Conservation (phyloP, 805 yeast genomes). For the Kluyveromyces nonfermentans region DNA sequence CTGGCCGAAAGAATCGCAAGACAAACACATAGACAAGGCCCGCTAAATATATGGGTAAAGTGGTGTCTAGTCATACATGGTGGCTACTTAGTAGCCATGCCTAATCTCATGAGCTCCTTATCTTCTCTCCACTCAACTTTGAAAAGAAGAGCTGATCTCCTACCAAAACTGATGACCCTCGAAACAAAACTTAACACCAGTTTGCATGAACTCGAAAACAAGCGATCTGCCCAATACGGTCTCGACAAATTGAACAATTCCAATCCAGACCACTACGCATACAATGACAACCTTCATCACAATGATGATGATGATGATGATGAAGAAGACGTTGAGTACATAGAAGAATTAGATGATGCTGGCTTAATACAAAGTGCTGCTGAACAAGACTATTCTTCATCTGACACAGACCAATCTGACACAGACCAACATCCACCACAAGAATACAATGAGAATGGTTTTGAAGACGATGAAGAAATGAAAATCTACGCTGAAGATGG, state of each 20-base stretch:
- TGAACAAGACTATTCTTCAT: slow-evolving; percentile 28
- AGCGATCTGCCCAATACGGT: slow-evolving; percentile 42
- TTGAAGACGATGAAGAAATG: slow-evolving; percentile 12
- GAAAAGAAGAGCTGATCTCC: slow-evolving; percentile 50
- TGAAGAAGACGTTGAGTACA: slow-evolving; percentile 54
- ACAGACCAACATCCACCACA: slow-evolving; percentile 30
- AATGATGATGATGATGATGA: slow-evolving; percentile 28
- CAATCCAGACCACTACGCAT: slow-evolving; percentile 22
- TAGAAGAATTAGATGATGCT: slow-evolving; percentile 52
- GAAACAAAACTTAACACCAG: slow-evolving; percentile 73
- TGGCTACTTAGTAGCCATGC: slow-evolving; percentile 41
- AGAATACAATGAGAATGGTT: slow-evolving; percentile 7
- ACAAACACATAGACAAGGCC: slow-evolving; percentile 43
- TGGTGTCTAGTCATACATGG: slow-evolving; percentile 83
- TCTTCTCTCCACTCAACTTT: slow-evolving; percentile 59
- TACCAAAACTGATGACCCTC: slow-evolving; percentile 66
- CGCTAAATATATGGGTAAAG: slow-evolving; percentile 67
- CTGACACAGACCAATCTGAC: slow-evolving; percentile 28
- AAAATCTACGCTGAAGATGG: slow-evolving; percentile 26
- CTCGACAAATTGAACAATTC: slow-evolving; percentile 29
- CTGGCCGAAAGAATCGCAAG: slow-evolving; percentile 53
- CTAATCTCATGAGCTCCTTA: slow-evolving; percentile 45
- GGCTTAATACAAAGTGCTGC: slow-evolving; percentile 41
- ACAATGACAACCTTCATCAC: slow-evolving; percentile 28
- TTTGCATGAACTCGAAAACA: slow-evolving; percentile 53